Conservation (phyloP, 2,329 filamentous ascomycete species). For the Apiospora aurea region DNA sequence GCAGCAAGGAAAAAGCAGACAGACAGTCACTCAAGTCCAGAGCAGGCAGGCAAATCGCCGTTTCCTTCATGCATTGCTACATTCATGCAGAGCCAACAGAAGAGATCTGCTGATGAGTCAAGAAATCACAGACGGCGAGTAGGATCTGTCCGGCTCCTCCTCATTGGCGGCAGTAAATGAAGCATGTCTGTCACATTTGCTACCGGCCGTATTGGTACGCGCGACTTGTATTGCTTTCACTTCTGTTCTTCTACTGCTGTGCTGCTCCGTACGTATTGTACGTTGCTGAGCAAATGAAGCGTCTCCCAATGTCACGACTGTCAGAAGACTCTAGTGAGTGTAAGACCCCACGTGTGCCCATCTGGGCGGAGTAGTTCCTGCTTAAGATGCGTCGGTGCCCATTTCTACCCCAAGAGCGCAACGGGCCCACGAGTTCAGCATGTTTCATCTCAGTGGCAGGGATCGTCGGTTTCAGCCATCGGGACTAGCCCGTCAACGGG, state of each 20-base stretch:
- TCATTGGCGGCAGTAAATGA: neutral
- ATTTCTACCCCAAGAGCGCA: conserved; percentile 3
- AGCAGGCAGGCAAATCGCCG: neutral
- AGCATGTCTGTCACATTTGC: neutral
- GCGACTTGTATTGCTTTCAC: too few species aligned
- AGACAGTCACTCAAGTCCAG: neutral
- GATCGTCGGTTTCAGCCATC: conserved; percentile 15
- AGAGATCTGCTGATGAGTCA: neutral
- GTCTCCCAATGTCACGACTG: conserved; percentile 2
- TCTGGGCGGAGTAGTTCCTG: neutral
- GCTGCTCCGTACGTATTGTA: too few species aligned
- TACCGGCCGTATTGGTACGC: too few species aligned
- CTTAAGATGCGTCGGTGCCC: neutral
- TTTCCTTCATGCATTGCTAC: neutral
- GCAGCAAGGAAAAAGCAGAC: neutral
- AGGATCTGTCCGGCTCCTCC: neutral
- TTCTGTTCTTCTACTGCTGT: too few species aligned
- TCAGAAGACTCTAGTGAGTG: neutral
- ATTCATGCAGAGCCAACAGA: neutral
- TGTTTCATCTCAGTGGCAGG: neutral
- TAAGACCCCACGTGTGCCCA: conserved; percentile 14
- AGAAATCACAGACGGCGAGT: neutral
- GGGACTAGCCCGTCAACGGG: neutral
- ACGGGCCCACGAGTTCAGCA: conserved; percentile 5
- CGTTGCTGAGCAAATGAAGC: neutral